These are phyloP conservation scores for Metschnikowia colocasiae DNA, from an alignment of 805 yeast genomes.

Conservation along the genomic window DNA sequence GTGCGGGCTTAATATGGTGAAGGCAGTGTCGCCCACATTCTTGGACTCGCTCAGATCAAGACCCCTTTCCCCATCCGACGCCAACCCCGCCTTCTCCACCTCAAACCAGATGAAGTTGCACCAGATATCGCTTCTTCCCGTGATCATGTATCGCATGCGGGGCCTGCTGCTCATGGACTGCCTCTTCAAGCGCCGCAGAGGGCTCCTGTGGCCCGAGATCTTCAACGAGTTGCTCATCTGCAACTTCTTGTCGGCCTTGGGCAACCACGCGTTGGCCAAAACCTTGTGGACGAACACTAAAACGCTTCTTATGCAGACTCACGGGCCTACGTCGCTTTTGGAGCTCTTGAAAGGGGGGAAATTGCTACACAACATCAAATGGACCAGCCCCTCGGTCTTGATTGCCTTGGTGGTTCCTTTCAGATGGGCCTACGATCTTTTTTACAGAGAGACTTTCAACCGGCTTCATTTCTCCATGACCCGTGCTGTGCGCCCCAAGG, in stretches of 20 bases:
- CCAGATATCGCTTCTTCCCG: slow-evolving; percentile 37
- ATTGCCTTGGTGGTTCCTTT: slow-evolving; percentile 33
- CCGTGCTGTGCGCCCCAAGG: slow-evolving; percentile 29
- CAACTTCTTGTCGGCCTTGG: slow-evolving; percentile 37
- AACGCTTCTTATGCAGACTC: neutral
- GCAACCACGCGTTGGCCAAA: slow-evolving; percentile 30
- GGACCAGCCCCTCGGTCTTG: slow-evolving; percentile 30
- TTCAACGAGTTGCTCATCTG: slow-evolving; percentile 33
- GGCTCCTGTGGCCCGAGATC: slow-evolving; percentile 19
- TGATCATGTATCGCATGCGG: slow-evolving; percentile 37
- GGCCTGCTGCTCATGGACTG: slow-evolving; percentile 29
- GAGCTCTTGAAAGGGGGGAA: neutral
- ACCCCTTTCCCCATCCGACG: neutral
- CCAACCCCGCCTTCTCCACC: neutral
- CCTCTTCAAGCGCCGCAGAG: slow-evolving; percentile 15
- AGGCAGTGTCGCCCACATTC: slow-evolving; percentile 33
- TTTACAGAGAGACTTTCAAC: slow-evolving; percentile 32
- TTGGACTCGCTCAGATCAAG: slow-evolving; percentile 22
- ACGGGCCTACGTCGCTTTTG: neutral
- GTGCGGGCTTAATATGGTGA: slow-evolving; percentile 37
- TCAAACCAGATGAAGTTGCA: slow-evolving; percentile 36
- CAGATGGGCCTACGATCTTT: slow-evolving; percentile 36
- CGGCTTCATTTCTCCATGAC: slow-evolving; percentile 29
- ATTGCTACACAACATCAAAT: slow-evolving; percentile 23
- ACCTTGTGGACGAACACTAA: slow-evolving; percentile 15